These are phyloP conservation scores for Nicotiana rustica DNA, from an alignment of 305 asterid species.

Conservation along the genomic window DNA sequence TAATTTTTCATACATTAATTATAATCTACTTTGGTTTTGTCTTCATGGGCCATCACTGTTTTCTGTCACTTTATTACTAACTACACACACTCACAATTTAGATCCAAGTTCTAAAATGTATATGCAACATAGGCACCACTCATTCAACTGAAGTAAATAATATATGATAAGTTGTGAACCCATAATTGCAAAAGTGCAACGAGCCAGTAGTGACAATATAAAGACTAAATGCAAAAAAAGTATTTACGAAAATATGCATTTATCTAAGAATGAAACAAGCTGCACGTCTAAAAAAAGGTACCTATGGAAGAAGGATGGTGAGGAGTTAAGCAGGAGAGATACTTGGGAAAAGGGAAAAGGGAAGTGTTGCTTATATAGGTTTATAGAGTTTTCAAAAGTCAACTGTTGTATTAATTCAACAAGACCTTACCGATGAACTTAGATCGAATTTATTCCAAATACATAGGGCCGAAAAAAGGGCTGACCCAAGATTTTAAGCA, in stretches of 20 bases:
- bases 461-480: not conserved
- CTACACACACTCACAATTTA: too few relatives aligned
- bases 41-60: too few relatives aligned
- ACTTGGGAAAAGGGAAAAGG: not conserved
- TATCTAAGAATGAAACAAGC: not conserved
- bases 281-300: not conserved
- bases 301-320: not conserved
- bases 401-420: constrained; percentile 29
- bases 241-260: not conserved
- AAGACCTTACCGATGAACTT: not conserved
- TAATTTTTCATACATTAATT: not conserved
- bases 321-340: not conserved
- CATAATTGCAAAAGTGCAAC: not conserved
- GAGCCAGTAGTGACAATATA: not conserved
- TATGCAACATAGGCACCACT: not conserved
- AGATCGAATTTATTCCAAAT: not conserved
- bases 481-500: not conserved
- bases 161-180: not conserved
- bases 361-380: constrained; percentile 37
- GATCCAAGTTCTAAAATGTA: too few relatives aligned
- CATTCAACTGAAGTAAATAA: not conserved
- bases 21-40: not conserved
- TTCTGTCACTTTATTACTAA: too few relatives aligned
- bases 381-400: constrained; percentile 32
- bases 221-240: not conserved